Base-by-base conservation (phyloP, 495 filamentous ascomycete genomes). In the Aspergillus coremiiformis region DNA sequence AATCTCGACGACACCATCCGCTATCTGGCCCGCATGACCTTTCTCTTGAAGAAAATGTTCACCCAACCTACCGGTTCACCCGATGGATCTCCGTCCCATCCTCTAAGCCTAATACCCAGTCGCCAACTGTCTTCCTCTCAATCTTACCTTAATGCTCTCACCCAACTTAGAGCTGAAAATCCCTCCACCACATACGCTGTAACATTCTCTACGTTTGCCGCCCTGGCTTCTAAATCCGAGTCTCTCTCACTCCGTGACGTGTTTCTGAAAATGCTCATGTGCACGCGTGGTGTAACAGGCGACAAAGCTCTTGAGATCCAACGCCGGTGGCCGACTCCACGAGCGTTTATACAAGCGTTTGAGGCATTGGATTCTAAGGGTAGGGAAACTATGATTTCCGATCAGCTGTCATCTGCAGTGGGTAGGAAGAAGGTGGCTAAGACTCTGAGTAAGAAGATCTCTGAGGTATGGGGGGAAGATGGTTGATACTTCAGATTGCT, bases 221-320 rank as follows among this genome's bases (percentile, higher is more conserved):
- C 80, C 1, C 63, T 94, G 15, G 79, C 80, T 0, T 86, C 83
- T 0, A 94, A 94, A 65, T 88, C 84, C 0, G 84, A 87, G 24
- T 74, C 75, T 37, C 74, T 89, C 39, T 85, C 85, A 3, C 72
- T 92, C 19, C 75, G 87, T 33, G 89, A 94, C 53, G 62, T 92
- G 0, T 92, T 78, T 59, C 62, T 93, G 20, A 92, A 92, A 65
- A 92, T 94, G 87, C 71, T 94, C 44, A 92, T 94, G 88, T 89
- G 85, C 57, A 86, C 81, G 9, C 76, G 78, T 21, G 84, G 87
- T 2, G 71, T 94, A n/a, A 84, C 82, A 4, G 84, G 86, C 0
- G 88, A 93, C 55, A 91, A 89, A 62, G 87, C 89, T 0, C 63
- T 90, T 2, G 87, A 89, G 66, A 89, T 94, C 10, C 87, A 91